Percentiles rank a stretch among this genome's conserved stretches.
These are phyloP conservation scores for Diplodia mutila DNA, from an alignment of 2,329 filamentous ascomycete genomes.

Conservation along the genomic window DNA sequence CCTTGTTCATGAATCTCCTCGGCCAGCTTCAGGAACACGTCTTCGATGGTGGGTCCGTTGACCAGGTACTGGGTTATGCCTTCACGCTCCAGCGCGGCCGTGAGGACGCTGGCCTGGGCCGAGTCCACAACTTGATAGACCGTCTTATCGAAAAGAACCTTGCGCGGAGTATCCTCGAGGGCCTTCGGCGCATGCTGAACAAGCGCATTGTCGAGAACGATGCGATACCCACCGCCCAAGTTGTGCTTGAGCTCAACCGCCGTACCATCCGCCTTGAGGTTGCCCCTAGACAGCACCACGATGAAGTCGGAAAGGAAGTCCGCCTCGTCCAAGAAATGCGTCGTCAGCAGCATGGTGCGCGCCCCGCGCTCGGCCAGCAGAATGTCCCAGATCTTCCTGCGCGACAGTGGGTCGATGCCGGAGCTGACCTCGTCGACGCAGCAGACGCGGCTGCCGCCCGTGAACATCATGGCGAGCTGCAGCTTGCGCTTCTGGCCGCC, in stretches of 20 bases:
- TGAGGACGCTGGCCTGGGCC: constrained; percentile 69
- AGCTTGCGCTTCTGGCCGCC: constrained; percentile 92
- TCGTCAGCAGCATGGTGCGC: constrained; percentile 84
- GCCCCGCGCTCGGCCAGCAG: constrained; percentile 79
- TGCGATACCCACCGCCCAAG: constrained; percentile 81
- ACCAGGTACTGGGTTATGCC: constrained; percentile 80
- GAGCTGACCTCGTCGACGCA: constrained; percentile 91
- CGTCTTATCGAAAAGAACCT: constrained; percentile 69
- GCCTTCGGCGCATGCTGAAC: not conserved
- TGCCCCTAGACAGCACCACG: constrained; percentile 82
- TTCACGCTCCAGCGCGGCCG: constrained; percentile 67
- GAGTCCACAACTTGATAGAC: constrained; percentile 75
- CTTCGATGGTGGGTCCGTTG: constrained; percentile 86
- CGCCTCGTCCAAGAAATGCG: constrained; percentile 92
- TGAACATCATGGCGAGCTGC: constrained; percentile 94
- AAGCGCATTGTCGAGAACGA: constrained; percentile 48
- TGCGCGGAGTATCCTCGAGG: constrained; percentile 29
- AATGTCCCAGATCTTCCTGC: constrained; percentile 94
- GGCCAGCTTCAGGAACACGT: constrained; percentile 85
- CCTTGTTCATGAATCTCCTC: constrained; percentile 65
- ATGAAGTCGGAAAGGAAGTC: constrained; percentile 89
- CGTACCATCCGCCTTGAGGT: constrained; percentile 78
- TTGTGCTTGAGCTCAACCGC: constrained; percentile 83
- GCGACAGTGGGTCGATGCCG: constrained; percentile 82
- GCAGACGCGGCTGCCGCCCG: constrained; percentile 83